These are phyloP conservation scores for Mycena sp. DNA, from an alignment of 1,284 basidiomycete species.

Conservation along the genomic window DNA sequence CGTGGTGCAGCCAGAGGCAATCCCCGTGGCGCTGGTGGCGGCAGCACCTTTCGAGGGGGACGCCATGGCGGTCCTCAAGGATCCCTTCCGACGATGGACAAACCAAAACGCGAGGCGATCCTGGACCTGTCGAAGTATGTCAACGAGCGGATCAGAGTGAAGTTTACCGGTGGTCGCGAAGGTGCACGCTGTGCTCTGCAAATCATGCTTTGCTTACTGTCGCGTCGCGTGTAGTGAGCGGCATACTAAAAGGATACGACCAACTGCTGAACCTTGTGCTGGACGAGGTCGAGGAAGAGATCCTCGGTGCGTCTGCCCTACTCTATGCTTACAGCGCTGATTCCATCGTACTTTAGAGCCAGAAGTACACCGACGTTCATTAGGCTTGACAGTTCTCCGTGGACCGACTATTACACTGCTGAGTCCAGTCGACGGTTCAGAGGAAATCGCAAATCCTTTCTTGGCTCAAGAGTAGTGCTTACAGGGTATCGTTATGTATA, in stretches of 20 bases:
- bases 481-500: neutral
- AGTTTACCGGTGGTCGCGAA: slow-evolving; percentile 96
- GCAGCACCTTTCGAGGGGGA: slow-evolving; percentile 45
- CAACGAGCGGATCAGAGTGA: slow-evolving; percentile 92
- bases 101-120: slow-evolving; percentile 95
- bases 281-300: slow-evolving; percentile 85
- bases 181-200: slow-evolving; percentile 54
- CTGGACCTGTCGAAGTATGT: slow-evolving; percentile 95
- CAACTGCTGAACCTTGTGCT: slow-evolving; percentile 96
- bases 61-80: slow-evolving; percentile 53
- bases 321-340: slow-evolving; percentile 4
- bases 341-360: slow-evolving; percentile 58
- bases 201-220: neutral
- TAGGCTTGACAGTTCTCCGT: slow-evolving; percentile 89
- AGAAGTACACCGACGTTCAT: slow-evolving; percentile 67
- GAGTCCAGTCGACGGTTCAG: slow-evolving; percentile 92
- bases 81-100: slow-evolving; percentile 70
- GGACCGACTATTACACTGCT: slow-evolving; percentile 94
- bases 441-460: slow-evolving; percentile 91
- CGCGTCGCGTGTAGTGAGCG: slow-evolving; percentile 72
- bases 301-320: slow-evolving; percentile 63
- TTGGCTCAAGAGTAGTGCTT: slow-evolving; percentile 50
- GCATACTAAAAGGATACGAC: slow-evolving; percentile 95
- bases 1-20: slow-evolving; percentile 60
- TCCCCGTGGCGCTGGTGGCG: slow-evolving; percentile 13